These are phyloP conservation scores for Elymus sibiricus DNA, from an alignment of 176 grass and related monocot genomes.

Conservation along the genomic window DNA sequence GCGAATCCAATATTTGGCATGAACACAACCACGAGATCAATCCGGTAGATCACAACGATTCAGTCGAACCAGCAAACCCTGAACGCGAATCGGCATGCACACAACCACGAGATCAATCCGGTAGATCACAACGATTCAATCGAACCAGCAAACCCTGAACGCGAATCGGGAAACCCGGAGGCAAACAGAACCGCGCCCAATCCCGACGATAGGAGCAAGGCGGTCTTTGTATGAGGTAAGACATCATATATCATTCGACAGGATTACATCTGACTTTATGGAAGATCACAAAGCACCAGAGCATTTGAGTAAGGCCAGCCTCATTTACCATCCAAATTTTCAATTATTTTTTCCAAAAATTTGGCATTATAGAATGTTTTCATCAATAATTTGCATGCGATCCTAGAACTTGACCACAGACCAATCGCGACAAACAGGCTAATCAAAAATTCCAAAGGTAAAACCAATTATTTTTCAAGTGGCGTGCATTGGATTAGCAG, in stretches of 20 bases:
- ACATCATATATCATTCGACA: not conserved
- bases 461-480: not conserved
- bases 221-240: not conserved
- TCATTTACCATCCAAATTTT: not conserved
- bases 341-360: not conserved
- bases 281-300: not conserved
- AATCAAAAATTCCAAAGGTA: not conserved
- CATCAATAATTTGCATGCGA: not conserved
- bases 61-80: not conserved
- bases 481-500: not conserved
- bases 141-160: not conserved
- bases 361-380: not conserved
- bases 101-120: not conserved
- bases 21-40: not conserved
- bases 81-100: not conserved
- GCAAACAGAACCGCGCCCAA: not conserved
- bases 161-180: not conserved
- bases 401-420: not conserved
- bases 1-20: not conserved
- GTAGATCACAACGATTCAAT: not conserved
- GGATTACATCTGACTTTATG: not conserved
- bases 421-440: not conserved
- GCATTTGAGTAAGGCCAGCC: not conserved
- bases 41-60: not conserved
- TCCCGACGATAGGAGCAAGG: not conserved